Evolutionary conservation across 768 basidiomycete genomes (phyloP).

Genomic region (Nevesoporus exiguus): DNA sequence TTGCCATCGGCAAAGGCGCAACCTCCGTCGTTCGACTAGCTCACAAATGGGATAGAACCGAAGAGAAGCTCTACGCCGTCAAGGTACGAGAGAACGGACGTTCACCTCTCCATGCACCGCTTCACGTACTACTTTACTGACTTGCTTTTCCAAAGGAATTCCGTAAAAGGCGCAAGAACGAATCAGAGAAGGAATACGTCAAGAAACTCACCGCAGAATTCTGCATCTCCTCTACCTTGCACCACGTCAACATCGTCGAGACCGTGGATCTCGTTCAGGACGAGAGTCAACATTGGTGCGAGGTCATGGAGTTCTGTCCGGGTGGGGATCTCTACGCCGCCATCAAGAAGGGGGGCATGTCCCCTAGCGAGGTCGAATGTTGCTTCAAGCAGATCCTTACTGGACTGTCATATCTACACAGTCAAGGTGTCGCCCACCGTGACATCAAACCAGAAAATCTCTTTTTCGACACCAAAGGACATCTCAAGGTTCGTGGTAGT

Average conservation of each 20-base stretch:
- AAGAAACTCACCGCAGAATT: conserved; percentile 99
- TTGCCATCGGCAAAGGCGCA: conserved; percentile 97
- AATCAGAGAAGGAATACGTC: conserved; percentile 98
- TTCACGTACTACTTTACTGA: not conserved
- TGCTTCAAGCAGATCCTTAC: conserved; percentile 95
- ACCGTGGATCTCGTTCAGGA: conserved; percentile 99
- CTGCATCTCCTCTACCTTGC: conserved; percentile 94
- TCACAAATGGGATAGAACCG: conserved; percentile 96
- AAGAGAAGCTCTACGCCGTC: conserved; percentile 97
- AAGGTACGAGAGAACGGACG: conserved; percentile 59
- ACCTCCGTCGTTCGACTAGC: conserved; percentile 94
- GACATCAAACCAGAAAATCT: conserved; percentile 99
- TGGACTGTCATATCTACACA: conserved; percentile 89
- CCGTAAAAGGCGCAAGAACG: conserved; percentile 95
- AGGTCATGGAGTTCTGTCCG: conserved; percentile 99
- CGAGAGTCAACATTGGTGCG: conserved; percentile 95
- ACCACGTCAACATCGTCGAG: conserved; percentile 94
- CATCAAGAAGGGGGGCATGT: conserved; percentile 96
- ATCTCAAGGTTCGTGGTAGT: conserved; percentile 71
- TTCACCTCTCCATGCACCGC: not conserved
- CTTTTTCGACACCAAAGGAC: conserved; percentile 88
- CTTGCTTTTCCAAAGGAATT: conserved; percentile 67
- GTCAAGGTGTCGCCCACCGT: conserved; percentile 95
- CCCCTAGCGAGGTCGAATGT: conserved; percentile 89
- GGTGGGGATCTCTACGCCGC: conserved; percentile 98